Percentiles rank a stretch among this genome's conserved stretches.
phyloP scores from a whole-genome alignment of 169 alveolate genomes.

The Babesia bovis region DNA sequence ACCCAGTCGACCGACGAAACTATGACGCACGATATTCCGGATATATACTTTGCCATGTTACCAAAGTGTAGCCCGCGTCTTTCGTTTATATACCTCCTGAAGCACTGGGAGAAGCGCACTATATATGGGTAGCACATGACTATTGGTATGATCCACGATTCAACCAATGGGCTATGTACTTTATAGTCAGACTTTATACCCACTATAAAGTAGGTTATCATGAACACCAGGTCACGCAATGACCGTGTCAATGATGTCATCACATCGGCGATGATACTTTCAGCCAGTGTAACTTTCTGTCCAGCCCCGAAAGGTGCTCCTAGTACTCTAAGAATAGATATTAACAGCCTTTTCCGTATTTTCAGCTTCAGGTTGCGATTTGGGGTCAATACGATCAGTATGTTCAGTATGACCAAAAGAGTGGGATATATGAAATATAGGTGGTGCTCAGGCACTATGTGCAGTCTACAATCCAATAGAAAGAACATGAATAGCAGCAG shows the following conservation, averaged over 20 bases:
- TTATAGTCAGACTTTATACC: constrained; percentile 7
- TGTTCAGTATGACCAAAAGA: constrained; percentile 2
- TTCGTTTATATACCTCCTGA: constrained; percentile 71
- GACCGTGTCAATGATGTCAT: constrained; percentile 57
- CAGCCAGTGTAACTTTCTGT: constrained; percentile 52
- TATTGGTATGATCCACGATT: constrained; percentile 76
- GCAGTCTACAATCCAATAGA: constrained; percentile 67
- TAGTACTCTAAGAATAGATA: constrained; percentile 30
- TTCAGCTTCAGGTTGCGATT: constrained; percentile 55
- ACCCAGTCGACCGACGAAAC: constrained; percentile 65
- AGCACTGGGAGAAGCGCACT: constrained; percentile 82
- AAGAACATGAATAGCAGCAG: constrained; percentile 62
- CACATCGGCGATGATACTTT: constrained; percentile 65
- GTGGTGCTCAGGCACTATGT: constrained; percentile 25
- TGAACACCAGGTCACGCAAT: constrained; percentile 44
- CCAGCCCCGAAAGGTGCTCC: constrained; percentile 53
- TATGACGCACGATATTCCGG: constrained; percentile 35
- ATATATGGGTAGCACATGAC: constrained; percentile 80
- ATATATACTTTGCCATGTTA: constrained; percentile 27
- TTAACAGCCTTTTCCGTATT: constrained; percentile 30
- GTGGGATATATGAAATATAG: constrained; percentile 39
- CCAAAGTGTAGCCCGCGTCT: constrained; percentile 45
- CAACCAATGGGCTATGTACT: constrained; percentile 42
- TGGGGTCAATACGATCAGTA: constrained; percentile 26
- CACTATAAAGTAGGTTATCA: constrained; percentile 42